A percentile compares a stretch with the other conserved stretches of the same genome.
phyloP scores from a whole-genome alignment of 2,329 filamentous ascomycete genomes.

The Pseudogymnoascus sp. region DNA sequence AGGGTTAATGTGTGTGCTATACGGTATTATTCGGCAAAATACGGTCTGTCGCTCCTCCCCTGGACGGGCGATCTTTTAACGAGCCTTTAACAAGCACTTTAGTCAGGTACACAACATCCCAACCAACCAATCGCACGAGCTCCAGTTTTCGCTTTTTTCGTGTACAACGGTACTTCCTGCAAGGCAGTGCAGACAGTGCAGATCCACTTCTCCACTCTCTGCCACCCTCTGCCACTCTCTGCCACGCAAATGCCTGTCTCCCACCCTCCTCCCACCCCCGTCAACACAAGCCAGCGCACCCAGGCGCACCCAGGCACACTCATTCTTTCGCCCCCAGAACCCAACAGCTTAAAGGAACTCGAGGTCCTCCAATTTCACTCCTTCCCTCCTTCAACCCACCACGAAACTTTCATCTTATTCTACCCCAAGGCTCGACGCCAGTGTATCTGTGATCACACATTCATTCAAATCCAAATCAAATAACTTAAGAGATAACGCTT shows the following conservation, averaged over 20 bases:
- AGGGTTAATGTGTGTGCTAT: background rate
- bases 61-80: background rate
- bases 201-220: background rate
- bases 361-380: background rate
- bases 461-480: background rate
- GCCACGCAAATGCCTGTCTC: background rate
- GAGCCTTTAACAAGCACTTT: background rate
- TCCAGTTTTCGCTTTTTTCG: background rate
- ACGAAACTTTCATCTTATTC: background rate
- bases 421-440: background rate
- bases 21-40: background rate
- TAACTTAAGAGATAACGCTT: constrained; percentile 4
- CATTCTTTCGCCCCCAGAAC: background rate
- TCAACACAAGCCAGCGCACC: background rate
- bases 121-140: background rate
- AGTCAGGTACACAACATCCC: background rate
- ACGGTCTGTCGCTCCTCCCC: background rate
- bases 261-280: background rate
- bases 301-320: background rate
- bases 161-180: background rate
- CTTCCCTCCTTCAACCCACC: background rate
- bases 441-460: constrained; percentile 5
- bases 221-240: background rate
- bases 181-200: background rate
- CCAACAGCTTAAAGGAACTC: background rate